phyloP scores from a whole-genome alignment of 2,329 filamentous ascomycete genomes.

The Rhynchosporium graminicola region DNA sequence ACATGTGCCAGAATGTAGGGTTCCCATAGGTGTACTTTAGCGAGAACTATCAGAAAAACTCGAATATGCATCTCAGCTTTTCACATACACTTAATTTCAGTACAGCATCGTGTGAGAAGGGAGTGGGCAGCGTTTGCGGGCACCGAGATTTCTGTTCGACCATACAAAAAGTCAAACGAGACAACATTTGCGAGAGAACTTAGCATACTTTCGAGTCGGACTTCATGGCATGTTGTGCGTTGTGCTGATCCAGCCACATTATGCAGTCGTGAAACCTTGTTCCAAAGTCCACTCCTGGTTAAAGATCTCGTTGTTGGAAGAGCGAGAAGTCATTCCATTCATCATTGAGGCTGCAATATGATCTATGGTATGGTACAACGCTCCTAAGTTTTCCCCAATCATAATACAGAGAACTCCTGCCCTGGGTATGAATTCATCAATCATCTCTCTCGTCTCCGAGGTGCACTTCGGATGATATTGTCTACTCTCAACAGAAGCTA shows the following conservation, averaged over 20 bases:
- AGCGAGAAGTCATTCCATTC: slow-evolving; percentile 33
- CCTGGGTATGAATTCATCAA: slow-evolving; percentile 40
- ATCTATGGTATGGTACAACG: slow-evolving; percentile 43
- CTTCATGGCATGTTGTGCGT: background rate
- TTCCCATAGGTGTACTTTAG: background rate
- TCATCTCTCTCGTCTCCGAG: slow-evolving; percentile 77
- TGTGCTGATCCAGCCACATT: slow-evolving; percentile 14
- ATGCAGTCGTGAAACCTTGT: slow-evolving; percentile 6
- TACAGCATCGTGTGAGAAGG: slow-evolving; percentile 7
- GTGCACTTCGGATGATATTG: slow-evolving; percentile 95
- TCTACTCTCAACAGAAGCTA: slow-evolving; percentile 90
- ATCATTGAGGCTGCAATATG: slow-evolving; percentile 39
- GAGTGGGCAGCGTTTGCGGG: background rate
- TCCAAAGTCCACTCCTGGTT: slow-evolving; percentile 7
- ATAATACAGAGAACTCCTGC: slow-evolving; percentile 38
- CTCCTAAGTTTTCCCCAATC: slow-evolving; percentile 32
- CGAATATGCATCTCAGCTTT: background rate
- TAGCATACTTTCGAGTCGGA: background rate
- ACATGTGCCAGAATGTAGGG: slow-evolving; percentile 9
- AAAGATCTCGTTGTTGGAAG: slow-evolving; percentile 4
- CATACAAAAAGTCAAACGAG: background rate
- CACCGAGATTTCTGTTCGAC: background rate
- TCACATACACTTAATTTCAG: background rate
- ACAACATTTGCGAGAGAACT: background rate
- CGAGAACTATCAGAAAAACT: too few species aligned